Conservation (phyloP, 208 protist species). For the Wallacemonas sp. region DNA sequence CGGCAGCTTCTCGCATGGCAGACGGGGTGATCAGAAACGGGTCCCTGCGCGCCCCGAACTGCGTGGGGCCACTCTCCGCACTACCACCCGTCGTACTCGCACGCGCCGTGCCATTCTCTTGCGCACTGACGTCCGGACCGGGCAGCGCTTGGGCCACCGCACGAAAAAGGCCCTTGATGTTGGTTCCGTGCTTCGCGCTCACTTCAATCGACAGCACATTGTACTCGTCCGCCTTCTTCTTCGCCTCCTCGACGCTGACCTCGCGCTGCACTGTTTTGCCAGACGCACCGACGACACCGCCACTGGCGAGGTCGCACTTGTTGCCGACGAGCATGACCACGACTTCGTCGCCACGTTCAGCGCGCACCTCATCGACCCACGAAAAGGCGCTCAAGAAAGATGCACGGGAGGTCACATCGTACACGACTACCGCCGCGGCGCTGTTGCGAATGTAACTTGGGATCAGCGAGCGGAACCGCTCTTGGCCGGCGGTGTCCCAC, state of each 20-base stretch:
- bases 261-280: constrained; percentile 44
- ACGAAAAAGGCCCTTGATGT: constrained; percentile 81
- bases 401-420: constrained; percentile 96
- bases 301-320: constrained; percentile 93
- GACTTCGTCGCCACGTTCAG: constrained; percentile 93
- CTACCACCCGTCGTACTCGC: neutral
- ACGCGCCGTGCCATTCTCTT: constrained; percentile 15
- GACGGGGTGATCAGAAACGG: constrained; percentile 52
- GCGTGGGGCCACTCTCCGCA: neutral
- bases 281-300: neutral
- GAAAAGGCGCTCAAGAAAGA: constrained; percentile 94
- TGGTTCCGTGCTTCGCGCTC: constrained; percentile 87
- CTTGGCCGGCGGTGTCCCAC: constrained; percentile 90
- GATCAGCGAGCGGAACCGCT: constrained; percentile 95
- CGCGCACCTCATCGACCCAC: constrained; percentile 98
- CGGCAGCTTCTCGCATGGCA: neutral
- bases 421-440: constrained; percentile 97
- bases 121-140: constrained; percentile 14
- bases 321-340: constrained; percentile 97
- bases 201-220: constrained; percentile 96
- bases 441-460: constrained; percentile 97
- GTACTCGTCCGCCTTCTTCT: constrained; percentile 84
- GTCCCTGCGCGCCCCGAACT: constrained; percentile 26
- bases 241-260: constrained; percentile 77
- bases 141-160: constrained; percentile 65